Percentiles rank a stretch among this genome's conserved stretches.
Evolutionary conservation across 2,329 filamentous ascomycete genomes (phyloP).

Genomic region (Furcasterigmium furcatum): DNA sequence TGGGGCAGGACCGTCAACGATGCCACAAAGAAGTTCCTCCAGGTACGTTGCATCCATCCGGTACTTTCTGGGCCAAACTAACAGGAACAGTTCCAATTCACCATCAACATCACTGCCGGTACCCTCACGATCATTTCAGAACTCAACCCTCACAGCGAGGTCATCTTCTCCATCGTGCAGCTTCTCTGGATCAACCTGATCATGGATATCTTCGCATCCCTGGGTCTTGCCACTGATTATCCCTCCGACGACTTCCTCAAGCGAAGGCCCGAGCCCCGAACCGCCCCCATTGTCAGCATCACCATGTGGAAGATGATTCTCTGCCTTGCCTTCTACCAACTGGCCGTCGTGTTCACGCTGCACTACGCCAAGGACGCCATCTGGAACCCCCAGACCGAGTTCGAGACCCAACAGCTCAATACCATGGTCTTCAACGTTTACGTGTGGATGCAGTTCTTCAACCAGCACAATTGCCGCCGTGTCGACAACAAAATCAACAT

Average conservation of each 20-base stretch:
- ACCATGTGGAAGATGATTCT: conserved; percentile 86
- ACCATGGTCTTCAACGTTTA: conserved; percentile 84
- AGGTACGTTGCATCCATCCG: conserved; percentile 26
- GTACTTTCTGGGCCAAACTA: not conserved
- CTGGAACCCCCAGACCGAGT: conserved; percentile 19
- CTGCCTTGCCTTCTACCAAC: conserved; percentile 69
- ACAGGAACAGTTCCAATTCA: conserved; percentile 47
- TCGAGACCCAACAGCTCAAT: conserved; percentile 36
- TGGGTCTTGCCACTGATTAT: conserved; percentile 41
- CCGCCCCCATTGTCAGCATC: conserved; percentile 50
- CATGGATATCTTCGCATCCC: conserved; percentile 56
- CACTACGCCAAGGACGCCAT: conserved; percentile 55
- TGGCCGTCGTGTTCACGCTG: conserved; percentile 60
- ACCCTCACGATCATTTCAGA: conserved; percentile 56
- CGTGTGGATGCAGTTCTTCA: conserved; percentile 90
- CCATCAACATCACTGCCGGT: conserved; percentile 59
- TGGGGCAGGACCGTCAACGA: conserved; percentile 64
- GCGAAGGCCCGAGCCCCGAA: conserved; percentile 21
- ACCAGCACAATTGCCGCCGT: conserved; percentile 77
- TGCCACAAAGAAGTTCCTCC: conserved; percentile 61
- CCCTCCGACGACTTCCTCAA: conserved; percentile 29
- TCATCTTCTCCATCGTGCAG: conserved; percentile 54
- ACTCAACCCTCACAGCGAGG: conserved; percentile 30
- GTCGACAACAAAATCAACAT: conserved; percentile 83
- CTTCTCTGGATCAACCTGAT: conserved; percentile 60